These are phyloP conservation scores for Mucor irregularis DNA, from an alignment of 371 early-diverging fungal species.

Conservation along the genomic window DNA sequence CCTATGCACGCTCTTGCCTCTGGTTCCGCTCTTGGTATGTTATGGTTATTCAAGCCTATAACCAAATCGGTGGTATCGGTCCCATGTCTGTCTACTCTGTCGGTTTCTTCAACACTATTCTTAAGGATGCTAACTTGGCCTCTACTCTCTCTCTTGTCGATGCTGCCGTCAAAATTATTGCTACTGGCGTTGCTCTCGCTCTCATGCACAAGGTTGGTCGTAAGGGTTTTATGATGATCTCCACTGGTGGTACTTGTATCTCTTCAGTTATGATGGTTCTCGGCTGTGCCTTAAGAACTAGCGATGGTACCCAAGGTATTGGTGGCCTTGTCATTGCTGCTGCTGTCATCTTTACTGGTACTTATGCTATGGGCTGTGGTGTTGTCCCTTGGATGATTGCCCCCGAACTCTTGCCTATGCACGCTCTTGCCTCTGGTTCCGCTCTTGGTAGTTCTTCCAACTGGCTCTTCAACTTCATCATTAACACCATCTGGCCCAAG, in stretches of 20 bases:
- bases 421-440: slow-evolving; percentile 45
- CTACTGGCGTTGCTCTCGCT: slow-evolving; percentile 34
- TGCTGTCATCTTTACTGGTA: slow-evolving; percentile 38
- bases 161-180: slow-evolving; percentile 39
- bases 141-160: slow-evolving; percentile 39
- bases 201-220: slow-evolving; percentile 47
- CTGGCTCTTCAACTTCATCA: slow-evolving; percentile 47
- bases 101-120: slow-evolving; percentile 28
- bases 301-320: slow-evolving; percentile 13
- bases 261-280: slow-evolving; percentile 41
- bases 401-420: slow-evolving; percentile 49
- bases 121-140: slow-evolving; percentile 31
- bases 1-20: slow-evolving; percentile 46
- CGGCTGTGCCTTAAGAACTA: slow-evolving; percentile 22
- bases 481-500: slow-evolving; percentile 46
- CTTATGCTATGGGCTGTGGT: slow-evolving; percentile 51
- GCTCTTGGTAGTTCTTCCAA: slow-evolving; percentile 47
- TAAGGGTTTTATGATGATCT: slow-evolving; percentile 47
- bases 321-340: slow-evolving; percentile 40
- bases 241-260: slow-evolving; percentile 37
- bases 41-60: slow-evolving; percentile 40
- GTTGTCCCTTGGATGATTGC: slow-evolving; percentile 55
- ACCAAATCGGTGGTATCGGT: slow-evolving; percentile 47
- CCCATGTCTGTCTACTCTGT: slow-evolving; percentile 44
- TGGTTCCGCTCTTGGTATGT: slow-evolving; percentile 48